Base-by-base conservation (phyloP, 2,329 filamentous ascomycete species). In the Delphinella strobiligena region DNA sequence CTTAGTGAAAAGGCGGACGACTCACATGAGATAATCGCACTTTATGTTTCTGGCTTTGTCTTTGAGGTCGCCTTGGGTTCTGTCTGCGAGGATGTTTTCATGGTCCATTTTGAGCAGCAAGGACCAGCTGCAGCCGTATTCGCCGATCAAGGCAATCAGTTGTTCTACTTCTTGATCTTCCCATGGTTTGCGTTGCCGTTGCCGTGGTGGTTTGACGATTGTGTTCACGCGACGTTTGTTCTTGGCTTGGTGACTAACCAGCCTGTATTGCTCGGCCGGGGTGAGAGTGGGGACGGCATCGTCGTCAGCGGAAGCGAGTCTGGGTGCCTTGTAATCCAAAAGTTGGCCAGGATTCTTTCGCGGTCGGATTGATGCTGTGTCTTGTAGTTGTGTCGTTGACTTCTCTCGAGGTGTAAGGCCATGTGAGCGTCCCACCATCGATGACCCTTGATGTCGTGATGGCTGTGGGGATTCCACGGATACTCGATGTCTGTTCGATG, bases 1-100 rank as follows among this genome's bases (percentile, higher is more conserved):
- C 8, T 18, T 18, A 17, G 34, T 15, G 14, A 16, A 27, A 27
- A 27, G 22, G 22, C 7, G 22, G 12, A 27, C 14, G 14, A 60
- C 61, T 54, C 51, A 68, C 65, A 61, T 62, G 3, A 68, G 38
- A 37, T 51, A 63, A 5, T 55, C 55, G 31, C 63, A 55, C 50
- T 70, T 72, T 42, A 76, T 54, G 44, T 73, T 74, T 37, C 73
- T 61, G 3, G 71, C 72, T 44, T 59, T 59, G 51, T 59, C 59
- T 9, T 57, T 42, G 10, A 61, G 44, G 35, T 72, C 68, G 2
- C 73, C 69, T 43, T 77, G 69, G 4, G 54, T 60, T 2, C 74
- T 61, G 2, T 48, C 45, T 3, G 39, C 41, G 14, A 72, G 49
- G 31, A 54, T 29, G 4, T 39, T 48, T 10, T 54, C 50, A 16